Base-by-base conservation (phyloP, 306 rosid species). In the Castanospermum australe region DNA sequence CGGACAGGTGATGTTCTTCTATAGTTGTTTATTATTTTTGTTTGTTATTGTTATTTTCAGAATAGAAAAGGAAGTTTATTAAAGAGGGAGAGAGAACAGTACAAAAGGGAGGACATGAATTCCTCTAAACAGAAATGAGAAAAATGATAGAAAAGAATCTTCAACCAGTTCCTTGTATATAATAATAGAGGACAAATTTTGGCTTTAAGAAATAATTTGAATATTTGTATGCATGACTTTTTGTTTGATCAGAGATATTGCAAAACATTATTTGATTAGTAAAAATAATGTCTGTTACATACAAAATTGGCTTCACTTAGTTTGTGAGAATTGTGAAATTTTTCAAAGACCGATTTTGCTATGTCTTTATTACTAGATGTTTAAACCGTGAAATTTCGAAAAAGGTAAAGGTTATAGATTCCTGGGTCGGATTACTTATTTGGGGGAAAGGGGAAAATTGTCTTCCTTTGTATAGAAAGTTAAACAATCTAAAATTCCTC, bases 1-100 rank as follows among this genome's bases (percentile, higher is more conserved):
- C 67, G 97, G 98, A 20, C 98, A 92, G 99, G 99, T 91, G 38
- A 64, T 65, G 24, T 18, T 45, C 35, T 52, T 44, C 28, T 71
- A 8, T 17, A 24, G 35, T 50, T 21, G 5, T 5, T 25, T 71
- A 32, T 69, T 67, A 1, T 48, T 10, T n/a, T 67, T 48, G 3
- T 56, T 68, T 65, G 17, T 61, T 41, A 24, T 51, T 47, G 17
- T 67, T 45, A 67, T 28, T 59, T 17, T 42, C 25, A 33, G 15
- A 47, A 30, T 21, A 65, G 20, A 61, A 50, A 54, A 67, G 67
- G 11, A 67, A 56, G 69, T 61, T 52, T 52, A 22, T 73, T 18
- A 5, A 77, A 69, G 85, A 67, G 65, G 75, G 39, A 64, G 24
- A 71, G 57, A 50, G 67, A 63, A 5, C n/a, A 55, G 30, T 67